Percentiles rank a stretch among this genome's conserved stretches.
Evolutionary conservation across 768 basidiomycete genomes (phyloP).

Genomic region (Calvatia gigantea): DNA sequence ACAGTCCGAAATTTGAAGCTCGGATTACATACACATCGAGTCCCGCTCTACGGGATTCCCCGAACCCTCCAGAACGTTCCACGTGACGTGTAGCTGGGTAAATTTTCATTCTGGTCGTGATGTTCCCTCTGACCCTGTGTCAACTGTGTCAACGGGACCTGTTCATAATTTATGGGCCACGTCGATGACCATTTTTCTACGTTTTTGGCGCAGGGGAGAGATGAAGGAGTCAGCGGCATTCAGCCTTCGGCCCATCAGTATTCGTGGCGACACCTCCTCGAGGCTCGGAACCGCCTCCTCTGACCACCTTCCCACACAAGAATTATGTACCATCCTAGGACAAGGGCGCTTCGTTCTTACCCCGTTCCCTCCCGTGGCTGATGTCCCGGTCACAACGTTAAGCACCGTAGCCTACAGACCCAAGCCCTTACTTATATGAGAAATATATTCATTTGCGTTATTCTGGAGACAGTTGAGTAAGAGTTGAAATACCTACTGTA

Average conservation of each 20-base stretch:
- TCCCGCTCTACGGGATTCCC: slow-evolving; percentile 15
- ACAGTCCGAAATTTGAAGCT: slow-evolving; percentile 13
- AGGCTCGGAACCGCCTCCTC: background rate
- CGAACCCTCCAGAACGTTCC: slow-evolving; percentile 31
- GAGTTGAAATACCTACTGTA: background rate
- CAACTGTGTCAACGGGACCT: background rate
- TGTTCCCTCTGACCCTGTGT: background rate
- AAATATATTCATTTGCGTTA: background rate
- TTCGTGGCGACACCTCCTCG: background rate
- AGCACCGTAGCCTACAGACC: background rate
- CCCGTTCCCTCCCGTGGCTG: background rate
- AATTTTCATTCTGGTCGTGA: background rate
- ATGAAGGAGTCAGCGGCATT: background rate
- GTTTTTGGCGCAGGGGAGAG: background rate
- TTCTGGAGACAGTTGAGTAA: background rate
- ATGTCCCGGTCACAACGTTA: background rate
- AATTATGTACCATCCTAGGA: background rate
- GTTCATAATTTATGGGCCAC: too few relatives aligned
- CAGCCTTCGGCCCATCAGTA: background rate
- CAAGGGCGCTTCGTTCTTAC: background rate
- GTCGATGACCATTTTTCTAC: background rate
- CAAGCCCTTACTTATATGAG: background rate
- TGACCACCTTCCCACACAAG: slow-evolving; percentile 1
- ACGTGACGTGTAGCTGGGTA: slow-evolving; percentile 12
- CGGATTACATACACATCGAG: slow-evolving; percentile 13